Evolutionary conservation across 306 rosid genomes (phyloP).

Genomic region (Abrus precatorius): DNA sequence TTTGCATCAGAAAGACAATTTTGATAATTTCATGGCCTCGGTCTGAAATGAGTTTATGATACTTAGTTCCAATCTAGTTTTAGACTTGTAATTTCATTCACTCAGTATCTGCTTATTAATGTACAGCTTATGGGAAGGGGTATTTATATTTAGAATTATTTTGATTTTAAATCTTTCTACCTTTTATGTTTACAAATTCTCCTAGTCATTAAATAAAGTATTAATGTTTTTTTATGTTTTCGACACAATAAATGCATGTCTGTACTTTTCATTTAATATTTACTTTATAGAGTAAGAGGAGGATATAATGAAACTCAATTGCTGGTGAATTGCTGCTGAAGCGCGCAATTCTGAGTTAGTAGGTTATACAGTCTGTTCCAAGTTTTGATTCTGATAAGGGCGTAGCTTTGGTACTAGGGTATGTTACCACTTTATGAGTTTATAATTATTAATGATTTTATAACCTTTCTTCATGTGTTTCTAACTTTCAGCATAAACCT

Average conservation of each 20-base stretch:
- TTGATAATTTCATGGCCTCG: conserved; percentile 83
- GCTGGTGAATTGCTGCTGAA: conserved; percentile 34
- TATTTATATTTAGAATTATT: too few relatives aligned
- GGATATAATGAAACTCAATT: not conserved
- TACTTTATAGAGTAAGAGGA: too few relatives aligned
- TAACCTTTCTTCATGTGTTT: not conserved
- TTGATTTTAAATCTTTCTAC: too few relatives aligned
- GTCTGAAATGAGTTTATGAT: conserved; percentile 61
- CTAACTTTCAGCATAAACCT: not conserved
- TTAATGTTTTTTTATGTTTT: too few relatives aligned
- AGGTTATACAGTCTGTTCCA: not conserved
- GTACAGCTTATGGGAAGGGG: conserved; percentile 54
- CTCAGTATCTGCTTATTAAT: conserved; percentile 55
- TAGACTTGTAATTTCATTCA: conserved; percentile 36
- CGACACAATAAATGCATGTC: too few relatives aligned
- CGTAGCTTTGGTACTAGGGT: not conserved
- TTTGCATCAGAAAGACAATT: conserved; percentile 97
- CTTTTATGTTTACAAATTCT: too few relatives aligned
- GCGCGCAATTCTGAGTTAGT: conserved; percentile 11
- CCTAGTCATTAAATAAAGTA: too few relatives aligned
- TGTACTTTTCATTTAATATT: too few relatives aligned
- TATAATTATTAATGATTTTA: not conserved
- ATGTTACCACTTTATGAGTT: not conserved
- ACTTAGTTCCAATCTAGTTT: conserved; percentile 65
- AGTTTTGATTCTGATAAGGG: conserved; percentile 16